Conservation (phyloP, 257 asterid species). For the Penstemon newberryi region DNA sequence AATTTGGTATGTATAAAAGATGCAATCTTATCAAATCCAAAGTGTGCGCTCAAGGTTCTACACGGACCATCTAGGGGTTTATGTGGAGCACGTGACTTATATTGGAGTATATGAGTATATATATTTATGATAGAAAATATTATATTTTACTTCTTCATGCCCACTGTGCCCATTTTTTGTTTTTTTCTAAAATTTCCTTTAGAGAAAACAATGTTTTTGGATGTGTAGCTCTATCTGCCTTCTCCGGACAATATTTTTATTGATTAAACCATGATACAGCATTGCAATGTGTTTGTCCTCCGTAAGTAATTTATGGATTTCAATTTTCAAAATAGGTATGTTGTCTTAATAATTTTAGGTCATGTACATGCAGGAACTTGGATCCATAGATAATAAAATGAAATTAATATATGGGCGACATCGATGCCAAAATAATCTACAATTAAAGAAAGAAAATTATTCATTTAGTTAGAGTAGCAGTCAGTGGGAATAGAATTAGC, state of each 20-base stretch:
- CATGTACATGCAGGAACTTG: not conserved
- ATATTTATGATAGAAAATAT: constrained; percentile 1
- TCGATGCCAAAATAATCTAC: not conserved
- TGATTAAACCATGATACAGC: constrained; percentile 4
- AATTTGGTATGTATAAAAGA: constrained; percentile 12
- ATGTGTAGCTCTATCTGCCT: not conserved
- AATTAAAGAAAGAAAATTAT: not conserved
- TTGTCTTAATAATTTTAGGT: constrained; percentile 17
- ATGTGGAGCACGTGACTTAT: constrained; percentile 18
- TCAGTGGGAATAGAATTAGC: too few species aligned
- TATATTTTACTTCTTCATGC: constrained; percentile 4
- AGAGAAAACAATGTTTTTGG: constrained; percentile 13
- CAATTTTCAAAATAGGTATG: constrained; percentile 1
- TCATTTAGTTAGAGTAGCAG: too few species aligned
- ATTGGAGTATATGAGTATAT: too few species aligned
- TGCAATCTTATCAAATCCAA: constrained; percentile 19
- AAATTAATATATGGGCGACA: too few species aligned
- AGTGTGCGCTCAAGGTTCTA: constrained; percentile 12
- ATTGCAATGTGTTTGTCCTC: constrained; percentile 8
- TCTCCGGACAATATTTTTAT: constrained; percentile 17
- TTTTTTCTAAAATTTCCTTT: constrained; percentile 10
- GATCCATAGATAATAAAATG: too few species aligned
- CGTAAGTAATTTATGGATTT: not conserved
- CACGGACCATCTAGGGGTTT: not conserved
- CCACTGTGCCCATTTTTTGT: not conserved